Percentiles rank a stretch among this genome's conserved stretches.
phyloP scores from a whole-genome alignment of 2,329 filamentous ascomycete genomes.

The Lasiodiplodia hormozganensis region DNA sequence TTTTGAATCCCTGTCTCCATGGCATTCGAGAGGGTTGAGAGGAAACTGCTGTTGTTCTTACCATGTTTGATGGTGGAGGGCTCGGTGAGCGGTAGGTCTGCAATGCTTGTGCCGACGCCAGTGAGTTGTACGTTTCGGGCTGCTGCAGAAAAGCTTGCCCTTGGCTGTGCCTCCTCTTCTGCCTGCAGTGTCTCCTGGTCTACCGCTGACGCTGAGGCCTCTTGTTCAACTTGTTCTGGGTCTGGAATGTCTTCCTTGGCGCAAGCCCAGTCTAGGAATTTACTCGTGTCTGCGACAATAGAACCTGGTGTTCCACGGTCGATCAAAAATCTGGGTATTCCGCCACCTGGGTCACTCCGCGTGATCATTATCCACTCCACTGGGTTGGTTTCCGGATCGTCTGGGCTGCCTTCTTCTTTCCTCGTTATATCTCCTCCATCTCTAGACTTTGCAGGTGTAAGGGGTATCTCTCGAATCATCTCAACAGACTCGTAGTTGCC shows the following conservation, averaged over 20 bases:
- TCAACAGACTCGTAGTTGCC: conserved; percentile 93
- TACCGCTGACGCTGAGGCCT: not conserved
- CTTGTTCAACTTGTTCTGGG: conserved; percentile 43
- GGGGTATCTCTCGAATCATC: conserved; percentile 81
- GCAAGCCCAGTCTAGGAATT: conserved; percentile 81
- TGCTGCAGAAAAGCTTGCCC: conserved; percentile 37
- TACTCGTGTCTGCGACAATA: conserved; percentile 78
- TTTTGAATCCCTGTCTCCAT: conserved; percentile 23
- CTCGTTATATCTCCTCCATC: conserved; percentile 45
- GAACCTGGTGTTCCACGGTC: conserved; percentile 84
- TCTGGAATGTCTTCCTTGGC: conserved; percentile 53
- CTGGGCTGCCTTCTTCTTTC: conserved; percentile 36
- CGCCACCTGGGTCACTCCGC: conserved; percentile 85
- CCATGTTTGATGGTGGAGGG: conserved; percentile 32
- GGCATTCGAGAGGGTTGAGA: conserved; percentile 13
- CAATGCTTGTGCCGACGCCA: conserved; percentile 47
- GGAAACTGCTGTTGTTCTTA: conserved; percentile 30
- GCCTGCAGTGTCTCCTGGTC: conserved; percentile 3
- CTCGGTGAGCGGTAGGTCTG: conserved; percentile 33
- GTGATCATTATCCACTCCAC: conserved; percentile 96
- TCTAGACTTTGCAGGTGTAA: conserved; percentile 51
- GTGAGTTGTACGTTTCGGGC: conserved; percentile 45
- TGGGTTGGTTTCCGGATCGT: conserved; percentile 64
- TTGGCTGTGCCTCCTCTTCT: conserved; percentile 2
- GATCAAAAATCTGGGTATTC: conserved; percentile 88